A percentile compares a stretch with the other conserved stretches of the same genome.
These are phyloP conservation scores for Wickerhamomyces ciferrii DNA, from an alignment of 805 yeast species.

Conservation along the genomic window DNA sequence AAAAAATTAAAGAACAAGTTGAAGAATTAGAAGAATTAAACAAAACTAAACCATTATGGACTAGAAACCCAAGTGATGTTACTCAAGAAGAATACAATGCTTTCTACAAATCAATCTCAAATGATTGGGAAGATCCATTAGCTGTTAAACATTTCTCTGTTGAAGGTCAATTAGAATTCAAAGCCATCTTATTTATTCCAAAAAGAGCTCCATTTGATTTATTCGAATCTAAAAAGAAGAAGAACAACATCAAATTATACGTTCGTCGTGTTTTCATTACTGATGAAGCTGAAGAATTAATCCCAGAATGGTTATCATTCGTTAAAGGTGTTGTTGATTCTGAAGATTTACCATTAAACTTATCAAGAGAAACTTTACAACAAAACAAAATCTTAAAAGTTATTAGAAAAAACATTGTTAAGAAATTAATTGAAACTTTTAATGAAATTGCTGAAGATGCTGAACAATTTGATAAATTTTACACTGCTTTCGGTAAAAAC, in stretches of 20 bases:
- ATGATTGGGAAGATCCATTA: conserved; percentile 99
- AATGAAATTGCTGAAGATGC: conserved; percentile 98
- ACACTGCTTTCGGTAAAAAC: conserved; percentile 97
- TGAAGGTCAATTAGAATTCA: conserved; percentile 99
- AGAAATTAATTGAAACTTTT: conserved; percentile 97
- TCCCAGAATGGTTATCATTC: conserved; percentile 98
- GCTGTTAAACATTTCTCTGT: conserved; percentile 99
- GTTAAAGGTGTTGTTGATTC: conserved; percentile 99
- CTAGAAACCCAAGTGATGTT: conserved; percentile 97
- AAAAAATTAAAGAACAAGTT: conserved; percentile 88
- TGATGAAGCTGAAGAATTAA: conserved; percentile 98
- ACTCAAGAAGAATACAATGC: conserved; percentile 98
- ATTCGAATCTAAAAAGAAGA: conserved; percentile 98
- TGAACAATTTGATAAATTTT: conserved; percentile 98
- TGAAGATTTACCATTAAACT: conserved; percentile 98
- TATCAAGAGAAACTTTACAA: conserved; percentile 99
- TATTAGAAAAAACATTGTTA: conserved; percentile 97
- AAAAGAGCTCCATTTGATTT: conserved; percentile 99
- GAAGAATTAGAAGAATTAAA: conserved; percentile 96
- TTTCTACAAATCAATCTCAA: conserved; percentile 97
- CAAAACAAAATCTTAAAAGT: conserved; percentile 99
- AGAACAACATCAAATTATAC: conserved; percentile 96
- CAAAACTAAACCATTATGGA: conserved; percentile 99
- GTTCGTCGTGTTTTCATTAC: conserved; percentile 99
- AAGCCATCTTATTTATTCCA: conserved; percentile 95